Base-by-base conservation (phyloP, 2,329 filamentous ascomycete genomes). In the Alternaria triticina region DNA sequence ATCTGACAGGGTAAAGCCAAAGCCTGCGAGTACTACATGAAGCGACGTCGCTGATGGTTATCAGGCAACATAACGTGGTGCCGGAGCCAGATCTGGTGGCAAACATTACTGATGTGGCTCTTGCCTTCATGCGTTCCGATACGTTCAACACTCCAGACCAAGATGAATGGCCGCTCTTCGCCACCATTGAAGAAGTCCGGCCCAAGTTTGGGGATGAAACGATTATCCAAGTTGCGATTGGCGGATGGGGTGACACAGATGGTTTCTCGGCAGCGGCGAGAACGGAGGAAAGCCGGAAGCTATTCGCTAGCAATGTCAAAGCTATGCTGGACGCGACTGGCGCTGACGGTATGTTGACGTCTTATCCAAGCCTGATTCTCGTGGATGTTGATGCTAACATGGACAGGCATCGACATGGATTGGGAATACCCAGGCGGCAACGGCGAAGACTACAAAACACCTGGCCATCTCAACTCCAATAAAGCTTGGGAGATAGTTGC, bases 191-290 rank as follows among this genome's bases (percentile, higher is more conserved):
- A 11, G 65, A 70, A n/a, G 67, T 69, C 1, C 66, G 74, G 4
- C 33, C 79, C 1, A 80, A 86, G 15, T 90, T 90, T 54, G 50
- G 70, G 1, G 7, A 45, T 9, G 57, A 47, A 0, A 67, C 66
- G 1, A 45, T 51, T 3, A 43, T 70, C 6, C 64, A 89, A 88
- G 83, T 93, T 20, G 90, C 91, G 8, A 88, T 93, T 67, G 91
- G 91, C 12, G 91, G 91, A 54, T 93, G 91, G 91, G 90, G 90
- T 0, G 88, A 92, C 61, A 89, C 86, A 0, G 77, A 79, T 5
- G 90, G 89, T 0, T 93, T 92, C 69, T 85, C 87, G 0, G 76
- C 54, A 0, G 90, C 86, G 0, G 87, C 89, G 2, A 83, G 81
- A 54, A 84, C 84, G 4, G 82, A 84, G 0, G 7, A 85, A 87